Evolutionary conservation across 352 stramenopile genomes (phyloP).

Genomic region (Globisporangium splendens): DNA sequence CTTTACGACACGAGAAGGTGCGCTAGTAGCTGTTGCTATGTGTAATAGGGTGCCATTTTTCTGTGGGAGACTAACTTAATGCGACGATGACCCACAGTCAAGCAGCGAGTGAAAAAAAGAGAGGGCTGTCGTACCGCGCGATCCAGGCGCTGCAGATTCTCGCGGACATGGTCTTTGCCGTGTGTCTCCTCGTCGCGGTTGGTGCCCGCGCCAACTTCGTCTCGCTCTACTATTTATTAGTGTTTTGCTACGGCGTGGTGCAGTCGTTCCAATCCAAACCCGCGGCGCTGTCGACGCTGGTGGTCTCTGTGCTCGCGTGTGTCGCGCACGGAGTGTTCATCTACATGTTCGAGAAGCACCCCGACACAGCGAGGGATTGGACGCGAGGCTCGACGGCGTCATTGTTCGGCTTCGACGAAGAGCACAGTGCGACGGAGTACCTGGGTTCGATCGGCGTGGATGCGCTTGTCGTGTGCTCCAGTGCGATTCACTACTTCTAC

Average conservation of each 20-base stretch:
- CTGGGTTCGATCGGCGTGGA: constrained; percentile 58
- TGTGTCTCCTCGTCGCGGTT: constrained; percentile 53
- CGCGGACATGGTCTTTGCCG: constrained; percentile 36
- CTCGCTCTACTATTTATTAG: constrained; percentile 65
- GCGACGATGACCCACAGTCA: not conserved
- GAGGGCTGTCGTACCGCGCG: constrained; percentile 20
- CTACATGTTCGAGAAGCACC: constrained; percentile 15
- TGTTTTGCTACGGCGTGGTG: constrained; percentile 60
- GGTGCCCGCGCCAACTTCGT: constrained; percentile 48
- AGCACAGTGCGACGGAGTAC: constrained; percentile 30
- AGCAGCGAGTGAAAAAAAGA: constrained; percentile 4
- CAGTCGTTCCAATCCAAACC: constrained; percentile 56
- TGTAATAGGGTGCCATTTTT: not conserved
- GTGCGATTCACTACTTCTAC: constrained; percentile 60
- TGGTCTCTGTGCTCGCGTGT: constrained; percentile 40
- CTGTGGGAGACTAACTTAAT: too few species aligned
- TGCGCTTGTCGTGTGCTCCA: constrained; percentile 49
- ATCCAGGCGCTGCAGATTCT: constrained; percentile 18
- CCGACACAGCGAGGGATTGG: constrained; percentile 9
- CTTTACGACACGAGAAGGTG: constrained; percentile 13
- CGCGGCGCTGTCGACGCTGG: constrained; percentile 41
- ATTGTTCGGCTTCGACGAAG: constrained; percentile 44
- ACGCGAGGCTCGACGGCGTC: constrained; percentile 21
- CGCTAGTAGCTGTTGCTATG: not conserved
- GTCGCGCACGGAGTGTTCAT: constrained; percentile 40